Evolutionary conservation across 2,329 filamentous ascomycete species (phyloP), one percentile per base, ranked within the genome.

Genomic region (Lachnellula occidentalis): DNA sequence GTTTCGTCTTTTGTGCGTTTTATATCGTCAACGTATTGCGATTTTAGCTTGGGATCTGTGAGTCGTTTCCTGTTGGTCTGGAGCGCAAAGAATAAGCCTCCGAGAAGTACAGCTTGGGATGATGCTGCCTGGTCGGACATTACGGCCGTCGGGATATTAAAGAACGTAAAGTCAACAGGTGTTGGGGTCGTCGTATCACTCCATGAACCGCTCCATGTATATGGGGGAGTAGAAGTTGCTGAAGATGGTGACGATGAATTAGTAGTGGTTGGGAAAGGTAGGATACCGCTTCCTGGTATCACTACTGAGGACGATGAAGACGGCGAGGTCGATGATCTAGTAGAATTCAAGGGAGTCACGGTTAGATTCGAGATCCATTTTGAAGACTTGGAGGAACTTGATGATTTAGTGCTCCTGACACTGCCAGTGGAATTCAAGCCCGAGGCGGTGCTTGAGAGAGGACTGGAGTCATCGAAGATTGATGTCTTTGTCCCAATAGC

Each of bases 1-100:
- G 48, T 45, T 15, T 57, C 51, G 15, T 51, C 42, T 37, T 48
- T 42, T 3, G 43, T 45, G 19, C 45, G 42, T 43, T 57, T 37
- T 5, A 54, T 15, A 47, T 37, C 45, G 7, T 54, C 47, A 11
- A 54, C 34, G 24, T 50, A 54, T 43, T 51, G 51, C 1, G 43
- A 48, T 41, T 48, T 57, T 9, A 54, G 47, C 19, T 39, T 48
- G 19, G 48, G 17, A 41, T 57, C 55, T 2, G 55, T 57, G 11
- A 57, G 22, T 51, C 43, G 54, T 21, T 51, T 34, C 34, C 50
- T 27, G 21, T 57, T 57, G 19, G 48, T 34, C 21, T 46, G 27
- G 17, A 57, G 48, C 7, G 55, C 34, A 48, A 50, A 45, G 31
- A 53, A 57, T n/a, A 54, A 34, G 14, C 42, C 42, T 14, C 17